Evolutionary conservation across 1,139 yeast genomes (phyloP), one percentile per base, ranked within the genome.

Genomic region (Pichia sp.): DNA sequence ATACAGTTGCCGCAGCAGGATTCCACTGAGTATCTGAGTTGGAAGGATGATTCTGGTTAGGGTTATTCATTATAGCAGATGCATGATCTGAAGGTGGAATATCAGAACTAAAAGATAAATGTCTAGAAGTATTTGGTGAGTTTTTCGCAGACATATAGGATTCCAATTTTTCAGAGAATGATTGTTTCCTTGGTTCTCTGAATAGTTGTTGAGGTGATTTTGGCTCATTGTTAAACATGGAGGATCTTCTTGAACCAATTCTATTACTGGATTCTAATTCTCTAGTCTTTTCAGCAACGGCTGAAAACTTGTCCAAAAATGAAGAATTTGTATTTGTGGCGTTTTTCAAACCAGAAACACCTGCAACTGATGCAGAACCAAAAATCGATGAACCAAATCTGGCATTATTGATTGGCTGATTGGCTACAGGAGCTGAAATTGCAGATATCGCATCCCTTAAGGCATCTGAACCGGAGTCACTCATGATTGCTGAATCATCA

Each of bases 261-360:
- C n/a, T n/a, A 26, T 35, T 43, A 6, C 23, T 40, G 8, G 44
- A 36, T 56, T 85, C 94, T 37, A 83, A 75, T 51, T 83, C 90
- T 53, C 87, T 69, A 0, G 95, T 85, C 36, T 87, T 85, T 49
- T 85, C 94, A 10, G 86, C 87, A 26, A 85, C 81, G n/a, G 78
- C 67, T 6, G 85, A 70, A 58, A 85, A 84, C 61, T 83, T 80
- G 52, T 79, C 83, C 47, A 80, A 64, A 55, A 80, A 80, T 39
- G 75, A 66, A 29, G 77, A 62, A 23, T 44, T 43, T 28, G 46
- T 4, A 23, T 52, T 40, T 1, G 55, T 53, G 9, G 35, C 11
- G 11, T 32, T 32, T 27, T 29, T 27, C n/a, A 55, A 39, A 6
- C 56, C 48, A 7, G 55, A 60, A n/a, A 55, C 54, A 4, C 82